Base-by-base conservation (phyloP, 2,329 filamentous ascomycete species). In the Xylaria sp. region DNA sequence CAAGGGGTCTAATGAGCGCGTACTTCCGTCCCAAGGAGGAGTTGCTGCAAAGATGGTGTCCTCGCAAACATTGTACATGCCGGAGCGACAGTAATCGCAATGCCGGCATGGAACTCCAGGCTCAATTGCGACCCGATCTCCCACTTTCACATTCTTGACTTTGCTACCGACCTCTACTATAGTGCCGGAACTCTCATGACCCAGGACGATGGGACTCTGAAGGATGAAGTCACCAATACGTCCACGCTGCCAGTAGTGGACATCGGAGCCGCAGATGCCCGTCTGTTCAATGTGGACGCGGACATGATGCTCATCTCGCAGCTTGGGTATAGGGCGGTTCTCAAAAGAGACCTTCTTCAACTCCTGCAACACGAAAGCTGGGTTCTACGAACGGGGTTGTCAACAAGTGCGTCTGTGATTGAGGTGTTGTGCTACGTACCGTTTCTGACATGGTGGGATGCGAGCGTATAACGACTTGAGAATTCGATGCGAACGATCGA, bases 1-100 rank as follows among this genome's bases (percentile, higher is more conserved):
- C 1, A 27, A 9, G 21, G 13, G 18, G 35, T n/a, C 0, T 29
- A 10, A 29, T 13, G 8, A 9, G 23, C 29, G 21, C 59, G 27
- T 51, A 61, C 59, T 86, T 1, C 85, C 85, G 62, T 85, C 80
- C 65, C 81, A 80, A 0, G 85, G 85, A 0, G 85, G 85, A 0
- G 81, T 84, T 0, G 84, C 85, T 8, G 85, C 84, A 66, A 87
- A 87, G 5, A 82, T 74, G 1, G 79, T 86, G 47, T 84, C 78
- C 0, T 76, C 72, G 69, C 82, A 82, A 1, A 84, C 74, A 50
- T 84, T 81, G 73, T 84, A 84, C 2, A 59, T 48, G 2, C 82
- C 83, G 0, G 69, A 63, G 4, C 80, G 78, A 72, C 84, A 86
- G 63, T 79, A 76, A 48, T 81, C 76, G 74, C 84, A 74, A 55